These are phyloP conservation scores for Aureobasidium sp. DNA, from an alignment of 2,329 filamentous ascomycete genomes.

Conservation along the genomic window DNA sequence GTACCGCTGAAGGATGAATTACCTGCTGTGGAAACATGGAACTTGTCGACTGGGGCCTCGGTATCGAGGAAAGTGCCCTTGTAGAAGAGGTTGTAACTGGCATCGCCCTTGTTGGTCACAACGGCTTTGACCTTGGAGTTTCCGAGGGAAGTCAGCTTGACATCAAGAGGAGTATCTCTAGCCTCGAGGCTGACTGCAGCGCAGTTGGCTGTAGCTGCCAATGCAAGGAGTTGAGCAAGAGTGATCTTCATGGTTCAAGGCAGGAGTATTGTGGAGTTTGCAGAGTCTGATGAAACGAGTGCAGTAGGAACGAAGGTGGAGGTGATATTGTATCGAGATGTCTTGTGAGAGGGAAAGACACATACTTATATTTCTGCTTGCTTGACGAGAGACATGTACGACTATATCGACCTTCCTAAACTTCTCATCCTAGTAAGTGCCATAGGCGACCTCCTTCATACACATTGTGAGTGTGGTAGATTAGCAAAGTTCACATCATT, in stretches of 20 bases:
- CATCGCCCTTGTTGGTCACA: conserved; percentile 22
- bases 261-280: too few relatives aligned
- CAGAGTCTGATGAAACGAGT: not conserved
- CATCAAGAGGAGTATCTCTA: conserved; percentile 21
- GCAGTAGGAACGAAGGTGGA: not conserved
- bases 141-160: conserved; percentile 20
- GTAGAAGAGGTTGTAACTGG: conserved; percentile 23
- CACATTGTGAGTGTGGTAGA: not conserved
- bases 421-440: not conserved
- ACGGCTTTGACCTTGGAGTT: conserved; percentile 22
- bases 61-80: conserved; percentile 23
- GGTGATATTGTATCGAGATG: not conserved
- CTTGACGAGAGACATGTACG: not conserved
- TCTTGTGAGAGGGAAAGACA: not conserved
- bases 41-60: conserved; percentile 23
- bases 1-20: not conserved
- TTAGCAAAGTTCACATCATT: not conserved
- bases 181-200: conserved; percentile 21
- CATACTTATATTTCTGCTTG: not conserved
- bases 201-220: conserved; percentile 17
- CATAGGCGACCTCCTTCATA: not conserved
- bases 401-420: not conserved
- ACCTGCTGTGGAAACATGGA: conserved; percentile 20
- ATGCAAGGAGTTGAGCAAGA: conserved; percentile 13
- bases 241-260: conserved; percentile 9